These are phyloP conservation scores for Candida corydali DNA, from an alignment of 805 yeast species.

Conservation along the genomic window DNA sequence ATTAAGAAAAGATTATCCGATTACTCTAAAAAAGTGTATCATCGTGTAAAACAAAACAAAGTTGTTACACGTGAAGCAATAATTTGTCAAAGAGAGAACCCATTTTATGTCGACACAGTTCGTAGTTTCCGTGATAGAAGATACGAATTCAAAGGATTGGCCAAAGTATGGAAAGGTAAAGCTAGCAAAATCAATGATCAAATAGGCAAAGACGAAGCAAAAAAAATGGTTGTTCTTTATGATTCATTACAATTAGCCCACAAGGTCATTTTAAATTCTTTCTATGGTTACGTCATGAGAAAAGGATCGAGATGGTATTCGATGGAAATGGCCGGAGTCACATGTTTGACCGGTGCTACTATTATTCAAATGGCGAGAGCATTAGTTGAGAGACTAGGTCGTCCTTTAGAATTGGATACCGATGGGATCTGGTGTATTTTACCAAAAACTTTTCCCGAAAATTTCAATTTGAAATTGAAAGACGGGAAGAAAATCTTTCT, in stretches of 20 bases:
- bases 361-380: conserved; percentile 96
- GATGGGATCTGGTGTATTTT: conserved; percentile 99
- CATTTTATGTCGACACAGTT: conserved; percentile 93
- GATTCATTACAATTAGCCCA: conserved; percentile 96
- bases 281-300: conserved; percentile 98
- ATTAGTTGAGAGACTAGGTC: conserved; percentile 85
- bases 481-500: conserved; percentile 74
- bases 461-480: conserved; percentile 62
- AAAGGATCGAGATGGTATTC: conserved; percentile 99
- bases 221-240: conserved; percentile 87
- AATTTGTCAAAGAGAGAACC: conserved; percentile 95
- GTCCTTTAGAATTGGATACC: conserved; percentile 94
- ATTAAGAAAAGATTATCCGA: conserved; percentile 78
- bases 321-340: conserved; percentile 99
- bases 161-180: conserved; percentile 91
- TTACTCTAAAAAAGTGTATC: conserved; percentile 82
- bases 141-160: conserved; percentile 89
- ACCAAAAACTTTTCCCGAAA: conserved; percentile 91
- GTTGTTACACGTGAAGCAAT: conserved; percentile 88
- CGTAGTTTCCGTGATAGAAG: conserved; percentile 92
- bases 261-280: conserved; percentile 92
- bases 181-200: conserved; percentile 54
- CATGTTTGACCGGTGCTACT: conserved; percentile 96
- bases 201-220: conserved; percentile 78
- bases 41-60: conserved; percentile 74